These are phyloP conservation scores for Sarcodon aspratus DNA, from an alignment of 768 basidiomycete genomes.

Conservation along the genomic window DNA sequence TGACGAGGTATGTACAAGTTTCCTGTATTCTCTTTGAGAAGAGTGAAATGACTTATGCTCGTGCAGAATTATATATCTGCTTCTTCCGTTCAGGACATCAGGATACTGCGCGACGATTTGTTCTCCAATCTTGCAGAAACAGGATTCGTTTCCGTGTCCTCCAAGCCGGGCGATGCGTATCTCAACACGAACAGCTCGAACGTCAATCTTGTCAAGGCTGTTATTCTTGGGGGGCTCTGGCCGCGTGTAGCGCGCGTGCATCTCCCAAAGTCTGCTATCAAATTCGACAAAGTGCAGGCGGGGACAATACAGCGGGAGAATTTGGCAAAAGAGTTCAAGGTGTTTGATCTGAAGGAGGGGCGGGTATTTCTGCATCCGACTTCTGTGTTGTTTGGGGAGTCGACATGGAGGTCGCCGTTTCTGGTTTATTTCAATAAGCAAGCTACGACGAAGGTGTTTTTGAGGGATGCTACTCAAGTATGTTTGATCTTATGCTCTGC, in stretches of 20 bases:
- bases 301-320: conserved; percentile 83
- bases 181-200: conserved; percentile 60
- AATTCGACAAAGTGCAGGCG: conserved; percentile 77
- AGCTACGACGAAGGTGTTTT: conserved; percentile 71
- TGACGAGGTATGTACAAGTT: conserved; percentile 40
- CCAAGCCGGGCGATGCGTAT: conserved; percentile 30
- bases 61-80: conserved; percentile 73
- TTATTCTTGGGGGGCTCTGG: conserved; percentile 82
- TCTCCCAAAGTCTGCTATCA: conserved; percentile 61
- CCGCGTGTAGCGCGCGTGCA: conserved; percentile 71
- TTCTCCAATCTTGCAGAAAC: conserved; percentile 54
- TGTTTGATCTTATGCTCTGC: background rate
- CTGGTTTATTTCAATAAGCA: conserved; percentile 78
- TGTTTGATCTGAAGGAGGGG: conserved; percentile 53
- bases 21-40: background rate
- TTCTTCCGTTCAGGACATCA: conserved; percentile 66
- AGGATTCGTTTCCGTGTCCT: conserved; percentile 49
- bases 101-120: conserved; percentile 69
- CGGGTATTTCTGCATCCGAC: conserved; percentile 78
- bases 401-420: conserved; percentile 69
- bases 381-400: conserved; percentile 66
- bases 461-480: conserved; percentile 80
- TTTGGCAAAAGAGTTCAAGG: conserved; percentile 72
- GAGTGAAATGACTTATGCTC: background rate
- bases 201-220: conserved; percentile 69